Evolutionary conservation across 805 yeast genomes (phyloP).

Genomic region (Maudiozyma bulderi): DNA sequence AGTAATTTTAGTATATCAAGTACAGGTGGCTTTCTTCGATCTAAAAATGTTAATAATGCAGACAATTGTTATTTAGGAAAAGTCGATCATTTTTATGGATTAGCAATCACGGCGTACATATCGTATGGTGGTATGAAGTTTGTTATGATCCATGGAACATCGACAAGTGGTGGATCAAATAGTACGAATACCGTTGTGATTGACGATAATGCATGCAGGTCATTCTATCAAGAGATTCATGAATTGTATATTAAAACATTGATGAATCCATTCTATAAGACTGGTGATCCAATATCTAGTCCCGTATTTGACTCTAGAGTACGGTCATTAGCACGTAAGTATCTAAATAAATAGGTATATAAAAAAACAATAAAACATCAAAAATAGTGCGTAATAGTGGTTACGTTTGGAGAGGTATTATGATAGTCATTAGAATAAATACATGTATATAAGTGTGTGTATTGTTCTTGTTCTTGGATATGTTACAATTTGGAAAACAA

Average conservation of each 20-base stretch:
- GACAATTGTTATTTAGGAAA: slow-evolving; percentile 50
- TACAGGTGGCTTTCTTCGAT: slow-evolving; percentile 20
- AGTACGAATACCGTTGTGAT: slow-evolving; percentile 18
- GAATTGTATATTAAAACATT: slow-evolving; percentile 81
- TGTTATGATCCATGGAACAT: slow-evolving; percentile 54
- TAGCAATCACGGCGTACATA: slow-evolving; percentile 70
- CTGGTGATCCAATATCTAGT: slow-evolving; percentile 64
- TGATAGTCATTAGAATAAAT: neutral
- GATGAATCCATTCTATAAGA: slow-evolving; percentile 76
- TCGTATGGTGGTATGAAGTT: slow-evolving; percentile 84
- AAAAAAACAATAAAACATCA: neutral
- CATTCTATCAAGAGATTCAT: slow-evolving; percentile 75
- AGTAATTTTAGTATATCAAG: slow-evolving; percentile 1
- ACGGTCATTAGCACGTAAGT: slow-evolving; percentile 62
- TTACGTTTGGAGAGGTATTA: neutral
- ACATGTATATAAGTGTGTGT: neutral
- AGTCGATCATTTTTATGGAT: slow-evolving; percentile 80
- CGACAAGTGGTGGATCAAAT: slow-evolving; percentile 16
- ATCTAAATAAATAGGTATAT: slow-evolving; percentile 37
- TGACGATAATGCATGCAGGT: slow-evolving; percentile 67
- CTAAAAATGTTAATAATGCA: slow-evolving; percentile 13
- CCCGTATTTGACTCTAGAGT: slow-evolving; percentile 70
- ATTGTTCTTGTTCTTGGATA: neutral
- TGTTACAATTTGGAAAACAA: no score
- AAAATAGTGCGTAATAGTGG: neutral